phyloP scores from a whole-genome alignment of 2,329 filamentous ascomycete genomes.

The Aspergillus uvarum region DNA sequence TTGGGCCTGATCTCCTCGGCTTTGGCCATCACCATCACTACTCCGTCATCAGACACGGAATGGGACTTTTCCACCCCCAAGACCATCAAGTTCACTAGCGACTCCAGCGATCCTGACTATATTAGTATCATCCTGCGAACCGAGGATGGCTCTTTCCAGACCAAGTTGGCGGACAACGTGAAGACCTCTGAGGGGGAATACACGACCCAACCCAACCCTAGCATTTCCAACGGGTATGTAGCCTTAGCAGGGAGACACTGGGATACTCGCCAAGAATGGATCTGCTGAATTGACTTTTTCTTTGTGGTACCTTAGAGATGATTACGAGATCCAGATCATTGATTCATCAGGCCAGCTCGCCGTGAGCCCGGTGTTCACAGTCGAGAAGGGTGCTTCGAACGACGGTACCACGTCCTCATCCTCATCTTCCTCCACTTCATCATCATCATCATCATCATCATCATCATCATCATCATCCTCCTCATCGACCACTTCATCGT shows the following conservation, averaged over 20 bases:
- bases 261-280: too few species aligned
- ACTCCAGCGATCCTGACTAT: background rate
- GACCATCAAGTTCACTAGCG: conserved; percentile 6
- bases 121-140: conserved; percentile 5
- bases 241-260: background rate
- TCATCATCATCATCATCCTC: background rate
- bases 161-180: conserved; percentile 7
- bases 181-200: conserved; percentile 2
- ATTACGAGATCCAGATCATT: conserved; percentile 7
- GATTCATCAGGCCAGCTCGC: conserved; percentile 5
- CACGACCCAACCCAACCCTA: conserved; percentile 4
- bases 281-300: background rate
- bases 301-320: background rate
- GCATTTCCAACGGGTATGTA: conserved; percentile 7
- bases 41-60: background rate
- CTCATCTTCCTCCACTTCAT: background rate
- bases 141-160: conserved; percentile 2
- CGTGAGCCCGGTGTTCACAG: conserved; percentile 4
- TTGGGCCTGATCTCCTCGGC: conserved; percentile 2
- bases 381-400: conserved; percentile 3
- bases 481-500: background rate
- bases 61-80: conserved; percentile 6
- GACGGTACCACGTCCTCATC: conserved; percentile 1
- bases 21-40: conserved; percentile 3
- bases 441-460: background rate